Evolutionary conservation across 768 basidiomycete genomes (phyloP).

Genomic region (Leccinellum rugosiceps): DNA sequence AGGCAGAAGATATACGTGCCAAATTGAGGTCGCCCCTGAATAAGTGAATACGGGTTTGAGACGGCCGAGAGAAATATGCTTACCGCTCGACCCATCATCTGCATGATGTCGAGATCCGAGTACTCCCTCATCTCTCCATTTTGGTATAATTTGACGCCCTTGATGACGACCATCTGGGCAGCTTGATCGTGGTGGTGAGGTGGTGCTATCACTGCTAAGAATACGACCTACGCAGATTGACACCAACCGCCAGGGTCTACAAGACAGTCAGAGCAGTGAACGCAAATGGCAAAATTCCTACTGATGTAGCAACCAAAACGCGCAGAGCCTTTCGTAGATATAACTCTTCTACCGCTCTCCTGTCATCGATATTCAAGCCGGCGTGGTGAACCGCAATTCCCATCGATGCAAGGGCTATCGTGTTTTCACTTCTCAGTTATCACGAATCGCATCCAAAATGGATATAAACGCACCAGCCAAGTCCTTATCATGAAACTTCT

Average conservation of each 20-base stretch:
- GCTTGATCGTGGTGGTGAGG: conserved; percentile 42
- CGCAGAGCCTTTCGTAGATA: conserved; percentile 63
- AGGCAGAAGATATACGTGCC: conserved; percentile 40
- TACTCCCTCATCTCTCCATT: conserved; percentile 74
- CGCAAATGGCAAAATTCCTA: conserved; percentile 33
- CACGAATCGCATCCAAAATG: background rate
- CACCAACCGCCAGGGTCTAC: conserved; percentile 92
- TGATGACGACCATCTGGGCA: conserved; percentile 90
- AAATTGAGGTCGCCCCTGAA: conserved; percentile 85
- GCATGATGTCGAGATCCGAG: conserved; percentile 88
- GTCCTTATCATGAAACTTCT: conserved; percentile 63
- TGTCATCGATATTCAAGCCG: conserved; percentile 72
- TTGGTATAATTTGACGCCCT: conserved; percentile 81
- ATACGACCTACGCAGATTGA: conserved; percentile 76
- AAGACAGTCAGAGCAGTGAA: conserved; percentile 6
- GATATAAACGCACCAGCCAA: conserved; percentile 39
- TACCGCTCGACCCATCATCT: conserved; percentile 95
- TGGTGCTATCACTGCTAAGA: background rate
- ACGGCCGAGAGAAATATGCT: conserved; percentile 19
- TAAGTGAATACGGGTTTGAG: background rate
- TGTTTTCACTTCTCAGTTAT: conserved; percentile 4
- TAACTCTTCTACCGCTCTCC: conserved; percentile 67
- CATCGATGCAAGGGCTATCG: conserved; percentile 54
- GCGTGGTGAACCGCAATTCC: conserved; percentile 95
- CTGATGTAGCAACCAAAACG: conserved; percentile 81